Conservation (phyloP, 805 yeast genomes). For the Metschnikowia aberdeeniae region DNA sequence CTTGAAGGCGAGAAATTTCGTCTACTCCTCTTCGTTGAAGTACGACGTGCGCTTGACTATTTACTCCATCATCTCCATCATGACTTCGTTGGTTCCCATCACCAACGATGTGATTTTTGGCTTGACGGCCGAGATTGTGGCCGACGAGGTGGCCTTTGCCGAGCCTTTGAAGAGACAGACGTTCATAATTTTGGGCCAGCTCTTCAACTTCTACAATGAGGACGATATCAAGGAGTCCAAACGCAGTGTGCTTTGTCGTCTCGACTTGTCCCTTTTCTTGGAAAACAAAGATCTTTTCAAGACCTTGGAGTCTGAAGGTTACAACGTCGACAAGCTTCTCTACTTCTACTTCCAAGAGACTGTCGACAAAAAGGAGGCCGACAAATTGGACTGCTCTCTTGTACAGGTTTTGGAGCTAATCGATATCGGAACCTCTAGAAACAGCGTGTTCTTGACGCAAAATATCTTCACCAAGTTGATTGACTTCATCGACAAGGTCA, state of each 20-base stretch:
- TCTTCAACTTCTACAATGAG: slow-evolving; percentile 30
- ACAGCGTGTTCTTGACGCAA: slow-evolving; percentile 15
- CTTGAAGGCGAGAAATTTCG: slow-evolving; percentile 25
- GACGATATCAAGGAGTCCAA: slow-evolving; percentile 5
- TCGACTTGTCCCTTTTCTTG: slow-evolving; percentile 7
- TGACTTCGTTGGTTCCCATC: slow-evolving; percentile 69
- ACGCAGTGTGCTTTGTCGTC: slow-evolving; percentile 17
- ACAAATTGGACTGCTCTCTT: slow-evolving; percentile 16
- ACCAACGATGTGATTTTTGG: slow-evolving; percentile 25
- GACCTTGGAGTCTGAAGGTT: slow-evolving; percentile 22
- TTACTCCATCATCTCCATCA: slow-evolving; percentile 74
- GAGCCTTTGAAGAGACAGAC: slow-evolving; percentile 27
- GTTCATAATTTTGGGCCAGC: slow-evolving; percentile 37
- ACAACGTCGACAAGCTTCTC: slow-evolving; percentile 30
- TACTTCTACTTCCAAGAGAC: slow-evolving; percentile 25
- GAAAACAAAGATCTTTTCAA: slow-evolving; percentile 7
- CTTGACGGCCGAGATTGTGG: slow-evolving; percentile 32
- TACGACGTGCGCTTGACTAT: slow-evolving; percentile 75
- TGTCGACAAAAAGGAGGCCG: slow-evolving; percentile 17
- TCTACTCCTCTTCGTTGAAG: slow-evolving; percentile 18
- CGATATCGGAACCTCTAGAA: slow-evolving; percentile 11
- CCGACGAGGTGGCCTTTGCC: slow-evolving; percentile 22
- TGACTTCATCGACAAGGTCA: slow-evolving; percentile 12
- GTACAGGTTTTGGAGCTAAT: slow-evolving; percentile 23
- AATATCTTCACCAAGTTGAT: slow-evolving; percentile 14